These are phyloP conservation scores for Vigna trinervia DNA, from an alignment of 306 rosid genomes.

Conservation along the genomic window DNA sequence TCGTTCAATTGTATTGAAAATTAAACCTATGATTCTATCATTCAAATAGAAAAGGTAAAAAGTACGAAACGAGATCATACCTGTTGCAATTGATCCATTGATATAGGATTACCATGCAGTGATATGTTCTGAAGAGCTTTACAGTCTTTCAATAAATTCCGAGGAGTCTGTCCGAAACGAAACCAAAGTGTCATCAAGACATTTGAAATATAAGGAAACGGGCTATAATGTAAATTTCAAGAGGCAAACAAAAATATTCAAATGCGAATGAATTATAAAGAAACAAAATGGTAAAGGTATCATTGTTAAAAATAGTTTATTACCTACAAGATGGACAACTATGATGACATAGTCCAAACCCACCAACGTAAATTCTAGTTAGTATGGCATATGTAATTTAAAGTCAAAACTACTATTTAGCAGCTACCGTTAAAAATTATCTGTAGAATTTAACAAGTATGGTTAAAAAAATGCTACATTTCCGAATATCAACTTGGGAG, in stretches of 20 bases:
- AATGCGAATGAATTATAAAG: background rate
- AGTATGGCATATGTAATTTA: conserved; percentile 5
- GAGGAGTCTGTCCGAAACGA: conserved; percentile 67
- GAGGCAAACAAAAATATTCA: conserved; percentile 1
- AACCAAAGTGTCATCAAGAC: conserved; percentile 11
- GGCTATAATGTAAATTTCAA: background rate
- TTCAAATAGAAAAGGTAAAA: background rate
- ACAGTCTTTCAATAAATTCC: conserved; percentile 81
- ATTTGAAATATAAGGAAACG: conserved; percentile 32
- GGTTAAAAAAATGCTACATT: conserved; percentile 2
- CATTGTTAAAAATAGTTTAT: background rate
- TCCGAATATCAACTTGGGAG: conserved; percentile 25
- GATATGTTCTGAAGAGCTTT: conserved; percentile 89
- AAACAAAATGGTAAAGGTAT: background rate
- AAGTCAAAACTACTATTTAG: conserved; percentile 18
- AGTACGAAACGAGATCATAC: conserved; percentile 47
- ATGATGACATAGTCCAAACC: conserved; percentile 6
- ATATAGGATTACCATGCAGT: conserved; percentile 88
- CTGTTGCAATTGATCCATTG: conserved; percentile 95
- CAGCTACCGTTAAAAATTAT: background rate
- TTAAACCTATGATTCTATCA: conserved; percentile 11
- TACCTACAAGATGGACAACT: conserved; percentile 12
- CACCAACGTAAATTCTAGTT: conserved; percentile 8
- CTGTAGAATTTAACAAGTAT: background rate
- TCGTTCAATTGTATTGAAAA: conserved; percentile 36